Conservation (phyloP, 2,329 filamentous ascomycete genomes). For the Fusarium luffae region DNA sequence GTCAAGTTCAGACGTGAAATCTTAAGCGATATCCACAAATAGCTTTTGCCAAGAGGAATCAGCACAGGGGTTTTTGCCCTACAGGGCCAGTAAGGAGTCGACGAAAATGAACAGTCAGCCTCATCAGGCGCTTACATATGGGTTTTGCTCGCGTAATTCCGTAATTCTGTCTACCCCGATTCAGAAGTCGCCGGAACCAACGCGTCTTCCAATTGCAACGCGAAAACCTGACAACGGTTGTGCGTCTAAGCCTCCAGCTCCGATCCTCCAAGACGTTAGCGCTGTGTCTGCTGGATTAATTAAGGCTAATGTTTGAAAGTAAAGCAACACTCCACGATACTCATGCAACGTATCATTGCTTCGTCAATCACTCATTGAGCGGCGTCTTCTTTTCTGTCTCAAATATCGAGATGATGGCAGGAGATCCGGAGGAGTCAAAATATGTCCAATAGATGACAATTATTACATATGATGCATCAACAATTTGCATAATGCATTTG, state of each 20-base stretch:
- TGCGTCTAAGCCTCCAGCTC: neutral
- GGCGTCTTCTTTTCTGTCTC: neutral
- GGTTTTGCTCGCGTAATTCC: neutral
- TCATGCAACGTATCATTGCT: neutral
- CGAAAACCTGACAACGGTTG: neutral
- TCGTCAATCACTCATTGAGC: neutral
- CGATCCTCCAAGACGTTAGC: neutral
- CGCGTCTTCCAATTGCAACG: neutral
- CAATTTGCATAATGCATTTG: too few species aligned
- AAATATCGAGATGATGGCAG: neutral
- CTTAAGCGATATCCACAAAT: neutral
- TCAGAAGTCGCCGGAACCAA: neutral
- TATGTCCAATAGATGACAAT: too few species aligned
- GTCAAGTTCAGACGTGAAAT: neutral
- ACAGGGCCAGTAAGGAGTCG: neutral
- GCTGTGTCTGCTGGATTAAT: neutral
- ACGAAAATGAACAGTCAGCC: neutral
- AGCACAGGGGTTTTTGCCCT: neutral
- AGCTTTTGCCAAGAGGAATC: neutral
- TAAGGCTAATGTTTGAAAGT: neutral
- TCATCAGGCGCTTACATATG: rapidly evolving
- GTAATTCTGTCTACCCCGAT: neutral
- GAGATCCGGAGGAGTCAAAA: too few species aligned
- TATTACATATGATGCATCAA: too few species aligned
- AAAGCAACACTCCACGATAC: neutral